Evolutionary conservation across 768 basidiomycete species (phyloP), one percentile per base, ranked within the genome.

Genomic region (Xerocomus brunneocitrinus): DNA sequence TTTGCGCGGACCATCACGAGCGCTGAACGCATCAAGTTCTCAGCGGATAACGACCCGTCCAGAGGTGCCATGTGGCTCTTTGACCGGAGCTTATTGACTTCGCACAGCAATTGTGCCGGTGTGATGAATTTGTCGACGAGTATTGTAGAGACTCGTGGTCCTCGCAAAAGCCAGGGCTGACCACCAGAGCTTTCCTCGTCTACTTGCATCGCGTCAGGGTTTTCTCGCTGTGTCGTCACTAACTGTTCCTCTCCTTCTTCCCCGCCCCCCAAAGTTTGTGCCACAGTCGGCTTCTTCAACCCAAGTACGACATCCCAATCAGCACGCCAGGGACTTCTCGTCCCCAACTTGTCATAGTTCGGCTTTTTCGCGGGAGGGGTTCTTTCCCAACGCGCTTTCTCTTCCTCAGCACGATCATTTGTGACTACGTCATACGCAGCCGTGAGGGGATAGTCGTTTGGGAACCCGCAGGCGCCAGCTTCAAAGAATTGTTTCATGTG

Each of bases 331-430:
- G 91, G 88, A 63, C 81, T 85, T 50, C 74, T 66, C 0, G 81
- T 85, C 5, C 80, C 83, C 40, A 91, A 61, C 56, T 80, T 83
- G 19, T 72, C 74, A 56, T 78, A 93, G 60, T 87, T 90, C 8
- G 81, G 75, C 52, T 91, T 78, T 72, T 98, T 99, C 6, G 91
- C 94, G 7, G 89, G 87, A 14, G 95, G 95, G 49, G 85, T 90
- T 52, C 85, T 72, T 47, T 81, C 79, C 93, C 93, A 98, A 16
- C 71, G 72, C 25, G 66, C 76, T 39, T 73, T 73, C 39, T 88
- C 87, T 56, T 81, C 74, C 2, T 62, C 65, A 27, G 74, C 86
- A n/a, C 74, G 75, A 19, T 74, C 65, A 3, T 67, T 64, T 45
- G 79, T 77, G 67, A 80, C 79, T 1, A 65, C 61, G 1, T 75